Conservation (phyloP, 768 basidiomycete genomes). For the Auricularia cornea region DNA sequence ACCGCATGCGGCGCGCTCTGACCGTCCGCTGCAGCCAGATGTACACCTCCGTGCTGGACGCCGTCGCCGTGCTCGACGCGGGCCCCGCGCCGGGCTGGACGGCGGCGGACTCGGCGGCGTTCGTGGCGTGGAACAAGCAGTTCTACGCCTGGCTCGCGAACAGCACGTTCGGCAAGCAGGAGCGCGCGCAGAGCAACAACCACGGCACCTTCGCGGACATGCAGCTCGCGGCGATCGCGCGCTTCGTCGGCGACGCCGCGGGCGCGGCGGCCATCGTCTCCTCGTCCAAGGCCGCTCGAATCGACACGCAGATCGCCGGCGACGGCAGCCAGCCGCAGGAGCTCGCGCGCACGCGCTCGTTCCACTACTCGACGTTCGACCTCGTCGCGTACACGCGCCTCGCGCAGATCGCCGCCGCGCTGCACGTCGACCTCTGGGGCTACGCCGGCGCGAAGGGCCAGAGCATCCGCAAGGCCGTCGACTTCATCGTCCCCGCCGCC, state of each 20-base stretch:
- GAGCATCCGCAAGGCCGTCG: background rate
- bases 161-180: background rate
- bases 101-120: background rate
- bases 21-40: background rate
- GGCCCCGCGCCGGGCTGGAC: background rate
- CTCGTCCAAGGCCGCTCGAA: background rate
- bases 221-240: background rate
- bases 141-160: background rate
- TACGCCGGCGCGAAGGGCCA: background rate
- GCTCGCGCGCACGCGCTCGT: background rate
- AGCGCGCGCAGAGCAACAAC: background rate
- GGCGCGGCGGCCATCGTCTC: background rate
- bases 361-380: background rate
- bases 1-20: background rate
- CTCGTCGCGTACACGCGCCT: background rate
- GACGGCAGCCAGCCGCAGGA: background rate
- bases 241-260: background rate
- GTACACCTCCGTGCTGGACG: background rate
- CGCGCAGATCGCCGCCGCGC: background rate
- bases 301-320: background rate
- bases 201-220: background rate
- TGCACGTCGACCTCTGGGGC: background rate
- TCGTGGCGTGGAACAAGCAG: background rate
- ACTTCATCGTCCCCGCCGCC: background rate
- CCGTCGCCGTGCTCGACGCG: background rate